Base-by-base conservation (phyloP, 495 filamentous ascomycete species). In the Hypoxylon subgilvum region DNA sequence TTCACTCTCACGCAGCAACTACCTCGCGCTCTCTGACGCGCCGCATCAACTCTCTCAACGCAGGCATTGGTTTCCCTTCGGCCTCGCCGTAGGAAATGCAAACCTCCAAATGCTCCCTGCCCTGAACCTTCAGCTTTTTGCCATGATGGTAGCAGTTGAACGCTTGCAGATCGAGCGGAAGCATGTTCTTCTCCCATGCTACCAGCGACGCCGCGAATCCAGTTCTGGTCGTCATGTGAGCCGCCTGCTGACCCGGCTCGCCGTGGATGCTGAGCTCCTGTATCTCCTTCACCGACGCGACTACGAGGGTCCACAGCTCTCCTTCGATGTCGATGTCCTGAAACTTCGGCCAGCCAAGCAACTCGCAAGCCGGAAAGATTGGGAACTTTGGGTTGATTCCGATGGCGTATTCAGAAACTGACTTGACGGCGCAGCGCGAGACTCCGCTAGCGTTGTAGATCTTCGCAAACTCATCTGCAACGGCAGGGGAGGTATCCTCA, bases 121-220 rank as follows among this genome's bases (percentile, higher is more conserved):
- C 54, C 45, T 57, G 54, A 0, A 22, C 45, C 21, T 21, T 41
- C 2, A 57, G 10, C 30, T 57, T 57, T 5, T 28, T 9, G 2
- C 45, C 45, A 10, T 57, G 54, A 17, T 57, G 54, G 16, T 43
- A 57, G 28, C 39, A 45, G 14, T 57, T 57, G 16, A 57, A 57
- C 8, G 19, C 45, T 22, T 57, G 54, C 38, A 57, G 16, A 9
- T 50, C 54, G 1, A 57, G 17, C 39, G 54, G 54, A 2, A 38
- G 9, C 21, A 57, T 50, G 14, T 30, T 6, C 21, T 43, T 25
- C 38, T 57, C 54, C 54, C 44, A 57, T 3, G 19, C 45, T 16
- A 14, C 45, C 13, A 57, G 38, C 13, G 8, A 4, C 2, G 45
- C 45, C 0, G 30, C 38, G 7, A 57, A n/a, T 3, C 45, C 39